Evolutionary conservation across 179 eudicot genomes (phyloP).

Genomic region (Gypsophila paniculata): DNA sequence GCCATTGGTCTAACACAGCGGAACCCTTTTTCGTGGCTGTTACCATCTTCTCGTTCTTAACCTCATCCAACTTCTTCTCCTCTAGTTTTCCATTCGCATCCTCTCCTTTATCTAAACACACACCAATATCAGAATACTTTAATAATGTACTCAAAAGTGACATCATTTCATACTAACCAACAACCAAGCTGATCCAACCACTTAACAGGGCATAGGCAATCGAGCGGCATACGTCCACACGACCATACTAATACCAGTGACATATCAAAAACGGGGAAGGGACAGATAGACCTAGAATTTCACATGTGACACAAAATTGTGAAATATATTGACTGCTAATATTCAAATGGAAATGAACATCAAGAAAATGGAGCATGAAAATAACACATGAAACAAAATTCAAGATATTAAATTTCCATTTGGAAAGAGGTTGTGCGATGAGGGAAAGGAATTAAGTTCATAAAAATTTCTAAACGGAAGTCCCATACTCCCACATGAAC

Average conservation of each 20-base stretch:
- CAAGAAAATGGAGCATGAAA: not conserved
- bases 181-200: not conserved
- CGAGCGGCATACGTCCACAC: not conserved
- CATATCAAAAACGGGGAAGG: not conserved
- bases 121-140: not conserved
- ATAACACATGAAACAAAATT: not conserved
- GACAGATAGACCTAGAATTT: not conserved
- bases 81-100: conserved; percentile 21
- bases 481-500: not conserved
- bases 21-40: conserved; percentile 90
- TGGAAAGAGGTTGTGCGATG: not conserved
- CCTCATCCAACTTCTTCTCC: conserved; percentile 21
- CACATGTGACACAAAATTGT: not conserved
- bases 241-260: not conserved
- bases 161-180: not conserved
- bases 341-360: not conserved
- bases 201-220: not conserved
- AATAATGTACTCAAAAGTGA: not conserved
- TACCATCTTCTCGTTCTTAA: conserved; percentile 62
- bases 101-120: conserved; percentile 22
- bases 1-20: conserved; percentile 88
- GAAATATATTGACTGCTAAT: not conserved
- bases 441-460: not conserved
- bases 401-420: not conserved
- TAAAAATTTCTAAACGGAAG: not conserved